A percentile compares a stretch with the other conserved stretches of the same genome.
phyloP scores from a whole-genome alignment of 768 basidiomycete species.

The Mrakia frigida region DNA sequence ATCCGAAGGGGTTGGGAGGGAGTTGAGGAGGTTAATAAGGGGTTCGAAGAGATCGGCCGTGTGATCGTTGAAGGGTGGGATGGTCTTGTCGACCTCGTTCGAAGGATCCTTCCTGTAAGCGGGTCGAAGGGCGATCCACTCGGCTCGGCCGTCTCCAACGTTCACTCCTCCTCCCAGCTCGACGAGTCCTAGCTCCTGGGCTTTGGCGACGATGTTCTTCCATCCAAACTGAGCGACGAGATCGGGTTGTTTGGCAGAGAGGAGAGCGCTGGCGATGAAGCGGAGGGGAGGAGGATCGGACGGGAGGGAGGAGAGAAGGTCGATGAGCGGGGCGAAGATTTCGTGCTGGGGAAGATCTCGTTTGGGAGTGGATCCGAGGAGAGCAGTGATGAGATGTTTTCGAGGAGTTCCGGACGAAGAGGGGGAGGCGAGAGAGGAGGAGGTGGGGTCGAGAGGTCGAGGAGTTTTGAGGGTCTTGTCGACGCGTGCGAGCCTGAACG shows the following conservation, averaged over 20 bases:
- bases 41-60: conserved; percentile 26
- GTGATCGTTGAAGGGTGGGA: conserved; percentile 3
- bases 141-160: conserved; percentile 15
- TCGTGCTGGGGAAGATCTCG: neutral
- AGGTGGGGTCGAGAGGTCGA: neutral
- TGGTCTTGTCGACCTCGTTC: neutral
- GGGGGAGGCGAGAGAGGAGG: too few species aligned
- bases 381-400: conserved; percentile 18
- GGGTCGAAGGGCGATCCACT: conserved; percentile 12
- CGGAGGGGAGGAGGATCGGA: conserved; percentile 21
- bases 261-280: conserved; percentile 25
- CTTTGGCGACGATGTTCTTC: conserved; percentile 16
- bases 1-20: conserved; percentile 16
- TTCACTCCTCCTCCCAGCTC: conserved; percentile 5
- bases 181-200: conserved; percentile 19
- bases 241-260: conserved; percentile 23
- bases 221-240: conserved; percentile 16
- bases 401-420: neutral
- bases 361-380: conserved; percentile 6
- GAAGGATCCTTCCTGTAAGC: neutral
- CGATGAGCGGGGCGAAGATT: conserved; percentile 17
- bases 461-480: neutral
- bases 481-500: neutral
- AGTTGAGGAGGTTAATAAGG: conserved; percentile 22
- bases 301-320: conserved; percentile 19